phyloP scores from a whole-genome alignment of 768 basidiomycete genomes.

The Scleroderma citrinum region DNA sequence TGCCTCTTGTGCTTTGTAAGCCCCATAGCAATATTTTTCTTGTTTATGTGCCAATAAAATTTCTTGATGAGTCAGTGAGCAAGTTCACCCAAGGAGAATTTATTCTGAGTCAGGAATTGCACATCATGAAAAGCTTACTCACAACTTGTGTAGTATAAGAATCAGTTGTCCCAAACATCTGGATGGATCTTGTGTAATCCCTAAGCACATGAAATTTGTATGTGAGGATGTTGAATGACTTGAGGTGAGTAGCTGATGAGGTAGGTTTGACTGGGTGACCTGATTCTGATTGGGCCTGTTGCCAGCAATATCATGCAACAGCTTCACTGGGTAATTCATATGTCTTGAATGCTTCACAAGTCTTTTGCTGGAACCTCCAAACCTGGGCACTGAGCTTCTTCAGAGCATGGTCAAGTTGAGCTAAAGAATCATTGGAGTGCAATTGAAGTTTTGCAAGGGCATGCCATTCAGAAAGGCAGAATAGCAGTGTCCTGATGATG shows the following conservation, averaged over 20 bases:
- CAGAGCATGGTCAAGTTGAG: slow-evolving; percentile 13
- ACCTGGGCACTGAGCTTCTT: slow-evolving; percentile 11
- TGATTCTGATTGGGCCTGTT: background rate
- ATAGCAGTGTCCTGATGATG: slow-evolving; percentile 17
- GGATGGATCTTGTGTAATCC: slow-evolving; percentile 26
- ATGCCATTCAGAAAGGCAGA: slow-evolving; percentile 28
- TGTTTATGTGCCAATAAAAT: slow-evolving; percentile 19
- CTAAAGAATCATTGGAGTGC: slow-evolving; percentile 26
- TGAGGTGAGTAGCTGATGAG: background rate
- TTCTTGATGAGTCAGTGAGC: slow-evolving; percentile 25
- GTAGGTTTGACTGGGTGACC: background rate
- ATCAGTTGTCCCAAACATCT: slow-evolving; percentile 29
- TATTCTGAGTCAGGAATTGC: background rate
- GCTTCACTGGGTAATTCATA: slow-evolving; percentile 20
- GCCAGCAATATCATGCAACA: slow-evolving; percentile 7
- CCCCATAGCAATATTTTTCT: background rate
- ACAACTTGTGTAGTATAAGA: slow-evolving; percentile 30
- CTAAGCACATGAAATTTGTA: slow-evolving; percentile 34
- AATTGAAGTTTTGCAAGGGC: slow-evolving; percentile 28
- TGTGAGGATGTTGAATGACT: slow-evolving; percentile 26
- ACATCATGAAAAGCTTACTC: slow-evolving; percentile 1
- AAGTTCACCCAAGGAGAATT: slow-evolving; percentile 25
- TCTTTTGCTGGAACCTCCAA: slow-evolving; percentile 19
- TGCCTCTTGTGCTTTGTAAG: background rate
- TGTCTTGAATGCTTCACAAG: slow-evolving; percentile 21